A percentile compares a stretch with the other conserved stretches of the same genome.
phyloP scores from a whole-genome alignment of 768 basidiomycete genomes.

The Mycena kentingensis region DNA sequence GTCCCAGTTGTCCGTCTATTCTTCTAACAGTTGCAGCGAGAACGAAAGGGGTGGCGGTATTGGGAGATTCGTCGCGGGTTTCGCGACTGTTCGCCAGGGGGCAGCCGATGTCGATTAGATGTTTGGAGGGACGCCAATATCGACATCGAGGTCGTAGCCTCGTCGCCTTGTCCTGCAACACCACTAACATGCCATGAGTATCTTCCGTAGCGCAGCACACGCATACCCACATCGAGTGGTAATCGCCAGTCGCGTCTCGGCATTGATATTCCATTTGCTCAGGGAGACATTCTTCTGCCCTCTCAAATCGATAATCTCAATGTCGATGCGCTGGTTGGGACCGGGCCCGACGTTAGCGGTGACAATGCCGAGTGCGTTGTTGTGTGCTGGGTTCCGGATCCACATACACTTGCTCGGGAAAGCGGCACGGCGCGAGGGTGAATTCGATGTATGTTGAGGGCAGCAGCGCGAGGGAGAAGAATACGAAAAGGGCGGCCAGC shows the following conservation, averaged over 20 bases:
- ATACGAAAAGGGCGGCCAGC: slow-evolving; percentile 24
- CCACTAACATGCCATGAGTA: no score
- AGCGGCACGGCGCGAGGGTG: slow-evolving; percentile 64
- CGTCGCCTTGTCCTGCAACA: no score
- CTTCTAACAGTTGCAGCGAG: slow-evolving; percentile 72
- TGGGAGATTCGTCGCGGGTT: no score
- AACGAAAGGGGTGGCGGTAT: slow-evolving; percentile 68
- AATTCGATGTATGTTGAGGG: slow-evolving; percentile 70
- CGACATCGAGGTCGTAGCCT: slow-evolving; percentile 94
- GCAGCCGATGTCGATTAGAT: no score
- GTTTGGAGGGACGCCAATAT: slow-evolving; percentile 99
- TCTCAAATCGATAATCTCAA: slow-evolving; percentile 92
- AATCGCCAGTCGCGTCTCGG: slow-evolving; percentile 89
- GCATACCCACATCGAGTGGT: no score
- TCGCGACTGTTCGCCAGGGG: no score
- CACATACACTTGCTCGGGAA: slow-evolving; percentile 82
- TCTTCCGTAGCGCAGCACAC: no score
- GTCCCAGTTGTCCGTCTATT: slow-evolving; percentile 96
- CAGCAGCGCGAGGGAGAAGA: slow-evolving; percentile 32
- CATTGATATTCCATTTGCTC: slow-evolving; percentile 84
- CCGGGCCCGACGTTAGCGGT: slow-evolving; percentile 89
- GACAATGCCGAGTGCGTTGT: slow-evolving; percentile 88
- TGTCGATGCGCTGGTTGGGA: slow-evolving; percentile 78
- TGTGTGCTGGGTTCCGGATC: slow-evolving; percentile 92
- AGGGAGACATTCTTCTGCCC: slow-evolving; percentile 86